phyloP scores from a whole-genome alignment of 257 asterid genomes.

The Primulina eburnea region DNA sequence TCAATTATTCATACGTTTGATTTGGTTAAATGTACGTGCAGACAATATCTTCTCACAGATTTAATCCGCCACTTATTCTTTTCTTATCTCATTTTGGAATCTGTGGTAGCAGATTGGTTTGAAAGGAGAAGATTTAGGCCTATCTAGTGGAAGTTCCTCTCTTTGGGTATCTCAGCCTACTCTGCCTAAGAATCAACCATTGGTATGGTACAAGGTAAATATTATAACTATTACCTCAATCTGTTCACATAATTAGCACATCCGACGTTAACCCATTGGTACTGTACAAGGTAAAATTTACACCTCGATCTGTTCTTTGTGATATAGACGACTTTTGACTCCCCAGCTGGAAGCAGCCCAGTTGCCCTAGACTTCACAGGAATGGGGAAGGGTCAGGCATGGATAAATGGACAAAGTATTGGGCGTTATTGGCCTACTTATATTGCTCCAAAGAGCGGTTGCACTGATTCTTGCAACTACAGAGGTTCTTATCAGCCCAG shows the following conservation, averaged over 20 bases:
- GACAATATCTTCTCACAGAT: not conserved
- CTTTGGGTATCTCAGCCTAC: slow-evolving; percentile 58
- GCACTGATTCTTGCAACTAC: slow-evolving; percentile 62
- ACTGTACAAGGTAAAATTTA: slow-evolving; percentile 77
- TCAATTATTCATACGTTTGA: not conserved
- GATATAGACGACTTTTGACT: slow-evolving; percentile 56
- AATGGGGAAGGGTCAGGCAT: slow-evolving; percentile 87
- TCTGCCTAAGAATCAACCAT: slow-evolving; percentile 73
- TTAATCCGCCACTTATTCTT: not conserved
- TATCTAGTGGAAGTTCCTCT: slow-evolving; percentile 59
- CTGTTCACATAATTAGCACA: not conserved
- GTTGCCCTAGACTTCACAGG: slow-evolving; percentile 74
- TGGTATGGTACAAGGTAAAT: slow-evolving; percentile 89
- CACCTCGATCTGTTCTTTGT: not conserved
- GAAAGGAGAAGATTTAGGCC: slow-evolving; percentile 68
- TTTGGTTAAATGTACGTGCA: not conserved
- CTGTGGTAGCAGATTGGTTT: slow-evolving; percentile 63
- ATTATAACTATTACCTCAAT: not conserved
- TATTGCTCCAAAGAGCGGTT: slow-evolving; percentile 50
- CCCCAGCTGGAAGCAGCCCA: slow-evolving; percentile 74
- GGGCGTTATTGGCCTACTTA: slow-evolving; percentile 91
- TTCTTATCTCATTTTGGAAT: slow-evolving; percentile 15
- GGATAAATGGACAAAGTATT: slow-evolving; percentile 93
- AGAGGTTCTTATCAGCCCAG: slow-evolving; percentile 49
- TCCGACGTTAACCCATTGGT: slow-evolving; percentile 38